Base-by-base conservation (phyloP, 202 grass and related monocot genomes). In the Alloteropsis angusta region DNA sequence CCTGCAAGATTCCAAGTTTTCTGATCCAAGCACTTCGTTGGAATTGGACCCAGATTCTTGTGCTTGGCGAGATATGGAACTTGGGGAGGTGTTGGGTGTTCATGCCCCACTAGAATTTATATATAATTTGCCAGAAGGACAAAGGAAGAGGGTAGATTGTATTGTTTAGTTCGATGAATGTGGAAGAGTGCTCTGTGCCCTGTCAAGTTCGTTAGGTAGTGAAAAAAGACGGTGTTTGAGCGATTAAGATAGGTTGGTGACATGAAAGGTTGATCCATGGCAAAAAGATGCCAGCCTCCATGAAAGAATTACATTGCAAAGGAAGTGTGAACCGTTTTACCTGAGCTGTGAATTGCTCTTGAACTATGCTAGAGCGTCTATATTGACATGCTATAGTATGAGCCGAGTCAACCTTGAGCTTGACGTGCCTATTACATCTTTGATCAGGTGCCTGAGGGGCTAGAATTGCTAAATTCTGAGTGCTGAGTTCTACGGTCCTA, bases 131-230 rank as follows among this genome's bases (percentile, higher is more conserved):
- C 13, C 21, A 3, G 15, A 53, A n/a, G 15, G 50, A 35, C 44
- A 37, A 5, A 11, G n/a, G 0, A 42, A 32, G 0, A 13, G 59
- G 18, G 13, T 13, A 28, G 17, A 81, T 61, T 25, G 32, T 39
- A 13, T 38, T 21, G 36, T 62, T 26, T 9, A 16, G 65, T 68
- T 30, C 35, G 8, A 38, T 49, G 57, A n/a, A 71, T 19, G 55
- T 19, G 55, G 32, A 26, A 34, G 11, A 26, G 23, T 58, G 38
- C 22, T 59, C 3, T 28, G 32, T 47, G 37, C 19, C 43, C 6
- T 52, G 22, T 12, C 11, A 76, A 60, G 15, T 32, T 60, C 76
- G 30, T 41, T 83, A 2, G 81, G 72, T 77, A 42, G 41, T 63
- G 30, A 36, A 22, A 36, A 9, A 22, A 30, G 28, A 3, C 3